phyloP scores from a whole-genome alignment of 2,329 filamentous ascomycete genomes.

The Domatiomyces globalis region DNA sequence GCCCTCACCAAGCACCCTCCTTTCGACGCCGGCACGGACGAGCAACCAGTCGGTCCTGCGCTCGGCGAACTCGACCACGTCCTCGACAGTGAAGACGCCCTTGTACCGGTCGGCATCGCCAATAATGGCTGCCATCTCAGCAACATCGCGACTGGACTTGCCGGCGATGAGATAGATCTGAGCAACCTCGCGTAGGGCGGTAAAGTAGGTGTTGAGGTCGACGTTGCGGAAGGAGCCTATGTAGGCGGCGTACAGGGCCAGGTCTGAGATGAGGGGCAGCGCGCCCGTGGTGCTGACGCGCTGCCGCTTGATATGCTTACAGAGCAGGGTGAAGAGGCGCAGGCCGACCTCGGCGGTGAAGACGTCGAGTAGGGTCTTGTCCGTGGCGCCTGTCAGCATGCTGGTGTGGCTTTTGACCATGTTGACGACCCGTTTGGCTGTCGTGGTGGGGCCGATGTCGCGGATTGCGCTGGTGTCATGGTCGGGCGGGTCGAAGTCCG shows the following conservation, averaged over 20 bases:
- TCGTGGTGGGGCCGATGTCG: constrained; percentile 46
- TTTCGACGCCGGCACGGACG: constrained; percentile 76
- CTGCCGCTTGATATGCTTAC: constrained; percentile 96
- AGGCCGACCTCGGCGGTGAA: constrained; percentile 97
- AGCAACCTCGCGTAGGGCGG: constrained; percentile 75
- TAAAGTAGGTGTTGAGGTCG: constrained; percentile 78
- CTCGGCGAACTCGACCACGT: constrained; percentile 96
- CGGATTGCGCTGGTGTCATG: neutral
- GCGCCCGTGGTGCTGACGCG: constrained; percentile 80
- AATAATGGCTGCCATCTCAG: constrained; percentile 90
- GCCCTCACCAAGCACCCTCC: constrained; percentile 92
- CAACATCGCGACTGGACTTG: constrained; percentile 49
- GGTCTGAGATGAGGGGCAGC: constrained; percentile 86
- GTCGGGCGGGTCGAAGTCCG: constrained; percentile 67
- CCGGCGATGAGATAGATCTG: constrained; percentile 91
- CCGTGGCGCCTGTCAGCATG: constrained; percentile 88
- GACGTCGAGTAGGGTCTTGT: constrained; percentile 95
- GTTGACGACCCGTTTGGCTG: constrained; percentile 66
- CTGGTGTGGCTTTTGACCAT: constrained; percentile 77
- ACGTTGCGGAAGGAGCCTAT: constrained; percentile 67
- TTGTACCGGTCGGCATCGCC: constrained; percentile 80
- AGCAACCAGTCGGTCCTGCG: constrained; percentile 88
- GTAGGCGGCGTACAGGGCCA: constrained; percentile 84
- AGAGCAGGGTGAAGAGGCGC: constrained; percentile 77
- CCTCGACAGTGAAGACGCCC: constrained; percentile 85